Conservation (phyloP, 306 rosid genomes). For the Oxytropis ochrocephala region DNA sequence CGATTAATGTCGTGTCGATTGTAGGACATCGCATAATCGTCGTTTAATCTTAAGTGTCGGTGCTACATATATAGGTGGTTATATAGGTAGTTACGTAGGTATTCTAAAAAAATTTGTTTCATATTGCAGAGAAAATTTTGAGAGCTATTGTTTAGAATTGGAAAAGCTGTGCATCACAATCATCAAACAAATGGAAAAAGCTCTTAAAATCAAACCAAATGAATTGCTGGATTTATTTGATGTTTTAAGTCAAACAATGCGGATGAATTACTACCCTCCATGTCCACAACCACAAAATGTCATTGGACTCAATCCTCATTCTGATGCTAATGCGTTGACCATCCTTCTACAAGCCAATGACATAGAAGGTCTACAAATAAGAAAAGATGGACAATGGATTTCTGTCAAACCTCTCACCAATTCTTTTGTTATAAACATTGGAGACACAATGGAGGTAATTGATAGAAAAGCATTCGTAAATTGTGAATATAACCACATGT, state of each 20-base stretch:
- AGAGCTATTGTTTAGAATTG: neutral
- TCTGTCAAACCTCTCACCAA: neutral
- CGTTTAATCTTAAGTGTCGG: too few species aligned
- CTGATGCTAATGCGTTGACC: conserved; percentile 4
- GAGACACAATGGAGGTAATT: conserved; percentile 4
- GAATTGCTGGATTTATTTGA: neutral
- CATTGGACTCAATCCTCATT: conserved; percentile 14
- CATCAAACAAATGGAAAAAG: neutral
- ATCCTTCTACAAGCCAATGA: conserved; percentile 19
- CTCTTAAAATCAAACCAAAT: neutral
- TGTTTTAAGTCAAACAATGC: neutral
- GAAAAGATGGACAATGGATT: conserved; percentile 18
- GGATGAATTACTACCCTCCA: conserved; percentile 18
- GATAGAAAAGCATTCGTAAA: neutral
- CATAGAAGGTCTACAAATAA: conserved; percentile 2
- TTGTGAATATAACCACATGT: too few species aligned
- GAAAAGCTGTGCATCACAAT: neutral
- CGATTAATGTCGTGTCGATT: too few species aligned
- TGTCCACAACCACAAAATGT: conserved; percentile 25
- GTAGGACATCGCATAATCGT: too few species aligned
- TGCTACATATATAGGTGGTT: too few species aligned
- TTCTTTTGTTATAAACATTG: conserved; percentile 10
- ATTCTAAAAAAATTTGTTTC: neutral
- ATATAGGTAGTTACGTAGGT: too few species aligned
- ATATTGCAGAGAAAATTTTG: conserved; percentile 10